Percentiles rank a stretch among this genome's conserved stretches.
Conservation (phyloP, 208 protist species). For the Trypanosomatidae sp. region DNA sequence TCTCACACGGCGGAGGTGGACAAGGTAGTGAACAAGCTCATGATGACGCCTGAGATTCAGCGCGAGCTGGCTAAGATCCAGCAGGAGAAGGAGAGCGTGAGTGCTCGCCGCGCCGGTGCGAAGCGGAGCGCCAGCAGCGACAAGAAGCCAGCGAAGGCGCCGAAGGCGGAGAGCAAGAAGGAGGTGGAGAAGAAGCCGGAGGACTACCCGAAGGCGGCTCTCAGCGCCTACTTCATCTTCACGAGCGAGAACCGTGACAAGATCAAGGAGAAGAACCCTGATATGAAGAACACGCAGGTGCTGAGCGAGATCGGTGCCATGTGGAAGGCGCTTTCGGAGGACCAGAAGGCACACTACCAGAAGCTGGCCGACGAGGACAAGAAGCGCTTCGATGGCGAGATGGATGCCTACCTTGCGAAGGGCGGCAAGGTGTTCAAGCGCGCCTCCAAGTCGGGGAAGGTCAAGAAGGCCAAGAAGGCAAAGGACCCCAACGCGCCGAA, state of each 20-base stretch:
- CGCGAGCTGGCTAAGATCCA: slow-evolving; percentile 65
- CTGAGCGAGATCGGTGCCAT: slow-evolving; percentile 54
- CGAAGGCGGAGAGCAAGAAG: slow-evolving; percentile 31
- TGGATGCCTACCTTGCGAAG: slow-evolving; percentile 65
- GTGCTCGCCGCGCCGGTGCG: slow-evolving; percentile 42
- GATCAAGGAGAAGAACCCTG: slow-evolving; percentile 67
- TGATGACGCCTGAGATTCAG: slow-evolving; percentile 63
- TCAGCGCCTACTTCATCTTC: slow-evolving; percentile 80
- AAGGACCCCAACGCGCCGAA: slow-evolving; percentile 90
- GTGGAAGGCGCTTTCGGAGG: slow-evolving; percentile 63
- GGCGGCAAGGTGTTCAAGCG: slow-evolving; percentile 65
- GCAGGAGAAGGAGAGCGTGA: slow-evolving; percentile 38
- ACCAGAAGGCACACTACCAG: slow-evolving; percentile 72
- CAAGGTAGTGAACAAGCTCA: slow-evolving; percentile 36
- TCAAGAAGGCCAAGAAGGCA: slow-evolving; percentile 59
- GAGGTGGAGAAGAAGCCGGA: slow-evolving; percentile 79
- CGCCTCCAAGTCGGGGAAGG: slow-evolving; percentile 36
- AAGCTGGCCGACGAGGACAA: slow-evolving; percentile 79
- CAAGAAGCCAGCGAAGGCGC: slow-evolving; percentile 28
- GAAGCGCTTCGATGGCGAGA: slow-evolving; percentile 67
- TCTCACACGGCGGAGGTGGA: slow-evolving; percentile 41
- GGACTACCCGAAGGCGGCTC: slow-evolving; percentile 80
- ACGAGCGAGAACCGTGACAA: slow-evolving; percentile 66
- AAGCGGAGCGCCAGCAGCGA: slow-evolving; percentile 29
- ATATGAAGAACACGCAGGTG: slow-evolving; percentile 71